Evolutionary conservation across 1,284 basidiomycete species (phyloP), one percentile per base, ranked within the genome.

Genomic region (Ustilago sp.): DNA sequence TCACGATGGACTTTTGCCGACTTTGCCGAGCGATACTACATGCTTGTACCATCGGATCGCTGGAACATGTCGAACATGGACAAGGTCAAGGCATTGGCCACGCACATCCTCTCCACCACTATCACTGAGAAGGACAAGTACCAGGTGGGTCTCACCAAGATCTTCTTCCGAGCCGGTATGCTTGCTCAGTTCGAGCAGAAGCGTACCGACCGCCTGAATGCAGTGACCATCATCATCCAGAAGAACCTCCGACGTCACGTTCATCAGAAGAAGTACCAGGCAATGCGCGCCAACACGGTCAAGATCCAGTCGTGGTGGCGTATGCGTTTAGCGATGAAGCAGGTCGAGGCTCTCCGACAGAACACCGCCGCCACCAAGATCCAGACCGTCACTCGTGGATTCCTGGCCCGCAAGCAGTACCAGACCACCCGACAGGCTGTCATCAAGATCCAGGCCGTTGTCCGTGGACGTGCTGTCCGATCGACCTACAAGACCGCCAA

Each of bases 151-250:
- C 89, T 95, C 31, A 98, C 94, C 39, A 99, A 99, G 88, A 97
- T 99, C 83, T 99, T 99, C 89, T 99, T 99, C 91, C 91, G 97
- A 62, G 95, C 97, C 12, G 97, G 97, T 77, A 98, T 99, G 93
- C 92, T 99, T 48, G 96, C 97, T n/a, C 92, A 93, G 15, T 90
- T 99, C 60, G 97, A 99, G 87, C 92, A 94, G 38, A 88, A 95
- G 59, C 92, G 97, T 34, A 92, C 94, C 8, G 91, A 93, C 71
- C 90, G 93, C 69, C 90, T 99, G 63, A 96, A 98, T 84, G 89
- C 91, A 19, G 91, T 99, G 86, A 94, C 96, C 63, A 98, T 94
- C 13, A 90, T 97, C 54, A 93, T 99, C 15, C 97, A 99, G 88
- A 99, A 99, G 90, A 98, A 98, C 86, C 92, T 98, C 88, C 90